Base-by-base conservation (phyloP, 768 basidiomycete species). In the Kwoniella sp. region DNA sequence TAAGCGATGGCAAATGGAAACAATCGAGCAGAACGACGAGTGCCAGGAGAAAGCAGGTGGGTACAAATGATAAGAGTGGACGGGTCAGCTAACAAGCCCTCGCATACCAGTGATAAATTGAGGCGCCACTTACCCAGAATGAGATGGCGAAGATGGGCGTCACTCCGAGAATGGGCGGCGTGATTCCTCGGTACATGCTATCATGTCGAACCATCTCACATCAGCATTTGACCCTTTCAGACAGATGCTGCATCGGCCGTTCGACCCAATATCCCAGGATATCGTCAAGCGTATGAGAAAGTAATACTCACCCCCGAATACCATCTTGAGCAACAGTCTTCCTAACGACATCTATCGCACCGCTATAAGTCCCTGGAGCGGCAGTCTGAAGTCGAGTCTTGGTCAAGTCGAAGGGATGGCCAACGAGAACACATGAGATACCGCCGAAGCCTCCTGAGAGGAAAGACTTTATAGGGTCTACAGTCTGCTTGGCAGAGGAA, bases 121-220 rank as follows among this genome's bases (percentile, higher is more conserved):
- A 33, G 33, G 13, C 5, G 33, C 33, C 33, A 69, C 85, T 62
- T 79, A 93, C 94, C 94, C 94, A 97, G 84, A 99, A 98, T 2
- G 92, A 95, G 29, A 98, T 83, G 2, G 96, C 96, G 73, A 99
- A 99, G 75, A 97, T 98, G 33, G 96, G 96, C 4, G 96, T 98
- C 27, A 99, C 92, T 27, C 95, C 92, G 29, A 96, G 82, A 62
- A 97, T 81, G 48, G 94, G 94, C 33, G 94, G 93, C 2, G 94
- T 89, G 82, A 97, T 92, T 36, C 80, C 80, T 58, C 80, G 71
- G 65, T 80, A 81, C 72, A 81, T 74, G 50, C 80, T 81, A 64
- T 24, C 24, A 19, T n/a, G n/a, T n/a, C n/a, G n/a, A n/a, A n/a
- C n/a, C n/a, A n/a, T n/a, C n/a, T n/a, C n/a, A n/a, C n/a, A n/a